Base-by-base conservation (phyloP, 2,329 filamentous ascomycete species). In the Paracorniculantispora psalliotae region DNA sequence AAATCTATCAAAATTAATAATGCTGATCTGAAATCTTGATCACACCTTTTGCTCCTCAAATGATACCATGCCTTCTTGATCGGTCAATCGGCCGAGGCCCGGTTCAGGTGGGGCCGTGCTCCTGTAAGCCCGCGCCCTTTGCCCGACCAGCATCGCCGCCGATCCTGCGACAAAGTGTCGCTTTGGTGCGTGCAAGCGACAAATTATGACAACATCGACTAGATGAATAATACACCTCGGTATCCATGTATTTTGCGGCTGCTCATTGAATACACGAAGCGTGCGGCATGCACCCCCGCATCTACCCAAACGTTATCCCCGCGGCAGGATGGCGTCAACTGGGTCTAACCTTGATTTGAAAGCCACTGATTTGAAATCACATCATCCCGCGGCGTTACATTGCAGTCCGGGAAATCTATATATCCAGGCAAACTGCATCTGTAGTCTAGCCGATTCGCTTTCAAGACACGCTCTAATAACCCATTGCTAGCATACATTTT, bases 341-440 rank as follows among this genome's bases (percentile, higher is more conserved):
- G 21, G 48, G 21, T 13, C 41, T 37, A 37, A 8, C 15, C 54
- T 48, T 49, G 54, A 41, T 57, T 57, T 48, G 33, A 57, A 57
- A 57, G 54, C 54, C 6, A 41, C 15, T 56, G 54, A 46, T 57
- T 57, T 49, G 54, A 57, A 57, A 57, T 57, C 54, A 57, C 54
- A 48, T 21, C 54, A 57, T 57, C 12, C 41, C 30, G 19, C 52
- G 39, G 21, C 2, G 39, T 37, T 23, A 26, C 28, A 25, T 5
- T 23, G 12, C 21, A 26, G 25, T 8, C 17, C 12, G 50, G 48
- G 33, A 51, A 39, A 47, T 46, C 28, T 55, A 55, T 55, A 55
- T 46, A 55, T 25, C 9, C 17, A 47, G 15, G 4, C 15, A 39
- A 1, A 3, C n/a, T 17, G 1, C 50, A 28, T 37, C 30, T 35